Base-by-base conservation (phyloP, 2,329 filamentous ascomycete genomes). In the Fusarium denticulatum region DNA sequence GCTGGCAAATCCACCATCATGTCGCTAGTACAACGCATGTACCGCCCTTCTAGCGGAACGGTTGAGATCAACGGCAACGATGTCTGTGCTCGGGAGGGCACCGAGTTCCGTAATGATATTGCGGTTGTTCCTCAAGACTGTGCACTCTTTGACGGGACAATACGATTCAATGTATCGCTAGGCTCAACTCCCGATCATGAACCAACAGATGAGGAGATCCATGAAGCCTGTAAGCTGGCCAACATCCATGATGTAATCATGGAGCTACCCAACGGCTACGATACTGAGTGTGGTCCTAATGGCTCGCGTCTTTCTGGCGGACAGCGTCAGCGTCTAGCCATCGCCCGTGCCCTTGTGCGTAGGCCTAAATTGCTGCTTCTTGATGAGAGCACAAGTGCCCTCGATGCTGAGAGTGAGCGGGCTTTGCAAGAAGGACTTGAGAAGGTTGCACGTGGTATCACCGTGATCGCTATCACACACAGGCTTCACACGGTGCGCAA, bases 321-420 rank as follows among this genome's bases (percentile, higher is more conserved):
- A 0, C 94, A 97, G 80, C 89, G 91, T 22, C 94, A 97, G 80
- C 88, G 94, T 2, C 82, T 97, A 20, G 91, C 91, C 1, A 95
- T 97, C 77, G 94, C 94, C 0, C 87, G 94, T 30, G 93, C 94
- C 0, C 85, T 96, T 6, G 87, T 95, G 6, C 88, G 94, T 1
- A 87, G 89, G 69, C 94, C 94, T 0, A 87, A 91, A 52, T 86
- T 97, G 3, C 82, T 97, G 24, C 88, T 97, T 43, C 86, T 97
- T 2, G 94, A 97, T 76, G 94, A 97, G 84, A 93, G 93, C 36
- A 97, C 94, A 0, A 93, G 90, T 46, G 92, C 92, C 7, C 85
- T 97, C 6, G 94, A 97, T 76, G 88, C 89, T 0, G 91, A 91
- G 77, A 92, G 89, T 56, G 92, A 94, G 57, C 84, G 85, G 11